These are phyloP conservation scores for Tetraselmis striata DNA, from an alignment of 139 green algal genomes.

Conservation along the genomic window DNA sequence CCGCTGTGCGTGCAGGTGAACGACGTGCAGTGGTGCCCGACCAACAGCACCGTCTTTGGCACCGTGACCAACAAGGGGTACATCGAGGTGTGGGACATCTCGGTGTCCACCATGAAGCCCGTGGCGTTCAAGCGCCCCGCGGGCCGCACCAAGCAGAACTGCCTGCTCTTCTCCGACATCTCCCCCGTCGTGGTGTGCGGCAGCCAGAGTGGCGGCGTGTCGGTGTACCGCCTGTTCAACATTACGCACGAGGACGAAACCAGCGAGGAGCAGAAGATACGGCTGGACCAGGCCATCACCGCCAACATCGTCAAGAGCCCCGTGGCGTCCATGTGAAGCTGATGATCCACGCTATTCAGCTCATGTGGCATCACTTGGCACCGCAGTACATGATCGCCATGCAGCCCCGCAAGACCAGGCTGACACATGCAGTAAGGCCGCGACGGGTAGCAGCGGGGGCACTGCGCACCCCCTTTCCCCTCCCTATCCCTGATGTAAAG, in stretches of 20 bases:
- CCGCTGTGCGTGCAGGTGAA: slow-evolving; percentile 13
- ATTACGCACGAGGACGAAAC: slow-evolving; percentile 39
- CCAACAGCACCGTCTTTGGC: slow-evolving; percentile 71
- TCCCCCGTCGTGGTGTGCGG: slow-evolving; percentile 57
- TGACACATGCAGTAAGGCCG: too few species aligned
- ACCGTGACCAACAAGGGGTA: slow-evolving; percentile 56
- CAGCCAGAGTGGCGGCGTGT: slow-evolving; percentile 42
- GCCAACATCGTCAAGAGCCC: slow-evolving; percentile 54
- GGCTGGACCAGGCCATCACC: slow-evolving; percentile 49
- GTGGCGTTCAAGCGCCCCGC: slow-evolving; percentile 18
- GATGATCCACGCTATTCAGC: too few species aligned
- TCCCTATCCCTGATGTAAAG: too few species aligned
- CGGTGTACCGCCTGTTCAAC: slow-evolving; percentile 50
- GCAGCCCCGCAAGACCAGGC: too few species aligned
- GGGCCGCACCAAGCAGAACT: slow-evolving; percentile 24
- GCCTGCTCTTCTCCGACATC: slow-evolving; percentile 47
- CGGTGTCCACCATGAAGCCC: slow-evolving; percentile 61
- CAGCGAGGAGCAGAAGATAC: slow-evolving; percentile 32
- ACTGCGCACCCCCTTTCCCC: too few species aligned
- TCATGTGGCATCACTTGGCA: too few species aligned
- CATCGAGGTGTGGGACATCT: slow-evolving; percentile 76
- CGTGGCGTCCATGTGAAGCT: too few species aligned
- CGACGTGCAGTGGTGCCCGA: slow-evolving; percentile 75
- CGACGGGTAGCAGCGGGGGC: too few species aligned
- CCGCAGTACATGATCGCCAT: too few species aligned